Percentiles rank a stretch among this genome's conserved stretches.
Evolutionary conservation across 1,284 basidiomycete genomes (phyloP).

Genomic region (Apiotrichum laibachii): DNA sequence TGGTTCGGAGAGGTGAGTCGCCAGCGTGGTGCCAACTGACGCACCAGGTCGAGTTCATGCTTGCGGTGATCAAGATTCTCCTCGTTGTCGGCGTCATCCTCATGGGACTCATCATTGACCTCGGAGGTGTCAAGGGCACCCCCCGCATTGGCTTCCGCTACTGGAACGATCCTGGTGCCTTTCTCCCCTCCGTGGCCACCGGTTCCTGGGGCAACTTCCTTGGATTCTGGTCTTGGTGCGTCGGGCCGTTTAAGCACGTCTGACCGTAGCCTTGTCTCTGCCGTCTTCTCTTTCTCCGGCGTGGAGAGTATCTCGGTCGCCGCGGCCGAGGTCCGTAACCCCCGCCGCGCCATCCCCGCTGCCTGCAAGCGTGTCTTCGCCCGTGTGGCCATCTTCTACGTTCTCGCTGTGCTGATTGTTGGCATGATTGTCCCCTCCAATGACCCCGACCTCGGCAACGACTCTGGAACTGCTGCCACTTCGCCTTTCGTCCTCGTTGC

Average conservation of each 20-base stretch:
- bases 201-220: constrained; percentile 25
- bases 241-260: too few species aligned
- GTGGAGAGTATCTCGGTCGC: constrained; percentile 33
- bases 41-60: constrained; percentile 60
- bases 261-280: constrained; percentile 9
- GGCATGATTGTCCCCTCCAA: constrained; percentile 62
- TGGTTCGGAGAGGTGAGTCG: constrained; percentile 23
- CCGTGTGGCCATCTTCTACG: constrained; percentile 57
- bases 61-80: constrained; percentile 68
- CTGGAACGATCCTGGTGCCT: constrained; percentile 66
- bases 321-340: constrained; percentile 39
- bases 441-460: constrained; percentile 15
- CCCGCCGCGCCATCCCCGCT: constrained; percentile 29
- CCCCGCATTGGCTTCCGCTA: constrained; percentile 57
- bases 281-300: constrained; percentile 32
- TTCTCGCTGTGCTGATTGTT: constrained; percentile 57
- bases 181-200: constrained; percentile 39
- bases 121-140: constrained; percentile 43
- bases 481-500: constrained; percentile 68
- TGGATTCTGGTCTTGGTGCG: constrained; percentile 28
- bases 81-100: constrained; percentile 61
- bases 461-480: constrained; percentile 60
- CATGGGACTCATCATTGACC: constrained; percentile 61
- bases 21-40: too few species aligned
- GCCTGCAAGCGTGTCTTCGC: constrained; percentile 24